Conservation (phyloP, 2,329 filamentous ascomycete genomes). For the Aspergillus neotritici region DNA sequence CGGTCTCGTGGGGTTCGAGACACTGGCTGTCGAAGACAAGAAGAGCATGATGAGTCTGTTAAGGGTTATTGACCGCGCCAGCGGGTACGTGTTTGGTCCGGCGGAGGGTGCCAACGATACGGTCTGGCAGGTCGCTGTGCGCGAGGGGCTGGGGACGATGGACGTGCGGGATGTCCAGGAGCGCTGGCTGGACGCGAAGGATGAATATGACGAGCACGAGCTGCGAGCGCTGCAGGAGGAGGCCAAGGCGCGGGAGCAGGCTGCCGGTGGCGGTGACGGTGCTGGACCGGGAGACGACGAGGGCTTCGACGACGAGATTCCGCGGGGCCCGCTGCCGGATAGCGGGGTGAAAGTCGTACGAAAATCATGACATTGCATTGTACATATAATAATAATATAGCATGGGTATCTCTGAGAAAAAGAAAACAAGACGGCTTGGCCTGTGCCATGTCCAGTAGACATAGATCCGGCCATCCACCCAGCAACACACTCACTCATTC, state of each 20-base stretch:
- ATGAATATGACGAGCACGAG: slow-evolving; percentile 79
- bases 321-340: slow-evolving; percentile 43
- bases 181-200: slow-evolving; percentile 86
- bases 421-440: slow-evolving; percentile 10
- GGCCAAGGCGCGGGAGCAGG: slow-evolving; percentile 48
- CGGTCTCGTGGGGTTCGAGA: slow-evolving; percentile 84
- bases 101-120: slow-evolving; percentile 91
- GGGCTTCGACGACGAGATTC: slow-evolving; percentile 17
- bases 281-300: slow-evolving; percentile 32
- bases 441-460: slow-evolving; percentile 2
- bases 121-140: slow-evolving; percentile 95
- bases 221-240: slow-evolving; percentile 69
- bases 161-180: slow-evolving; percentile 90
- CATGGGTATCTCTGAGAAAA: slow-evolving; percentile 24
- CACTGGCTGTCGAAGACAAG: slow-evolving; percentile 92
- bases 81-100: slow-evolving; percentile 86
- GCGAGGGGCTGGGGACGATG: slow-evolving; percentile 62
- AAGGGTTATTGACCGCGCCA: slow-evolving; percentile 81
- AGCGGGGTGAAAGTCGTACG: slow-evolving; percentile 67
- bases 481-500: slow-evolving; percentile 17
- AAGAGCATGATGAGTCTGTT: slow-evolving; percentile 92
- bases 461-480: neutral
- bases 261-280: slow-evolving; percentile 21
- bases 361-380: slow-evolving; percentile 46
- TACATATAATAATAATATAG: slow-evolving; percentile 20